Percentiles rank a stretch among this genome's conserved stretches.
Evolutionary conservation across 2,329 filamentous ascomycete species (phyloP).

Genomic region (Sclerotinia spermophila): DNA sequence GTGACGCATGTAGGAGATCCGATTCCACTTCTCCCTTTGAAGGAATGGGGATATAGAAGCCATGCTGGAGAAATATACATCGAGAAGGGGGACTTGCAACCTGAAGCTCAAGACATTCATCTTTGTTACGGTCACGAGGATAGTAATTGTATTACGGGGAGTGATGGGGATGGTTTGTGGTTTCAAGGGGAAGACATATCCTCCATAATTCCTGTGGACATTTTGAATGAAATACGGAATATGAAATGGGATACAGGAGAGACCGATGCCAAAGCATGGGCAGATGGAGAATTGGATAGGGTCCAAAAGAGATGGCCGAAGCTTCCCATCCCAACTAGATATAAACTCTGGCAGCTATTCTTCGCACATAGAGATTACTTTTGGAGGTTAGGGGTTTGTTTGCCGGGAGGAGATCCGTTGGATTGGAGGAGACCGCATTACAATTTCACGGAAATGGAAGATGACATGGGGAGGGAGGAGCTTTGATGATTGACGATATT

Average conservation of each 20-base stretch:
- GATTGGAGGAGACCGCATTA: conserved; percentile 60
- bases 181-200: conserved; percentile 16
- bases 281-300: conserved; percentile 27
- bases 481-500: background rate
- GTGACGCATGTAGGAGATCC: conserved; percentile 87
- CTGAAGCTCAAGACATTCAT: conserved; percentile 63
- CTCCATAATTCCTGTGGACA: background rate
- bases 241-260: background rate
- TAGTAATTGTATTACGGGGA: conserved; percentile 62
- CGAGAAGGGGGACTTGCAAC: conserved; percentile 64
- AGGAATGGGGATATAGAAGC: conserved; percentile 82
- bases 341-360: conserved; percentile 87
- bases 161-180: conserved; percentile 25
- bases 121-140: conserved; percentile 72
- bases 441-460: conserved; percentile 37
- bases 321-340: conserved; percentile 41
- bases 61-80: conserved; percentile 90
- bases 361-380: conserved; percentile 97
- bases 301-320: conserved; percentile 13
- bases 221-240: background rate
- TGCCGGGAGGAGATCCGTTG: conserved; percentile 71
- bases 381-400: conserved; percentile 84
- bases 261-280: background rate
- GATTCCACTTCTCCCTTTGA: conserved; percentile 78
- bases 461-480: background rate